Conservation (phyloP, 257 asterid genomes). For the Gentiana dahurica region DNA sequence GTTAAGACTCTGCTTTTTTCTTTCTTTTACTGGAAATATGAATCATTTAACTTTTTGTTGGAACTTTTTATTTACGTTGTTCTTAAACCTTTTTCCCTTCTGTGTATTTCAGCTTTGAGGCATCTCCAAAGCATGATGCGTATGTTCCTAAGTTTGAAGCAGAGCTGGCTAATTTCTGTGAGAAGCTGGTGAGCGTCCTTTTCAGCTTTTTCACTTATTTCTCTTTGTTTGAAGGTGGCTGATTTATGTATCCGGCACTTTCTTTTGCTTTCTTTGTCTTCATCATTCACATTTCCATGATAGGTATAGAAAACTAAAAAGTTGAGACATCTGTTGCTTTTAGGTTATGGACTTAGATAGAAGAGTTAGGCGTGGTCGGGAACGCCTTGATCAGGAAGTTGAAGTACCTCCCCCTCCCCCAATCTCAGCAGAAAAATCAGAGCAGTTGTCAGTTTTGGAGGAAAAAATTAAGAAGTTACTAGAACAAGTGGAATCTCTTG, state of each 20-base stretch:
- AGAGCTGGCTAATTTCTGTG: conserved; percentile 90
- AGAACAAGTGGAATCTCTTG: conserved; percentile 98
- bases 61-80: conserved; percentile 5
- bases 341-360: conserved; percentile 89
- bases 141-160: conserved; percentile 84
- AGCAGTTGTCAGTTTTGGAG: conserved; percentile 77
- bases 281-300: background rate
- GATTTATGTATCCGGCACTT: no score
- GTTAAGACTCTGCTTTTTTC: no score
- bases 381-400: conserved; percentile 89
- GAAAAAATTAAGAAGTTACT: conserved; percentile 90
- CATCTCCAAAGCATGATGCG: conserved; percentile 79
- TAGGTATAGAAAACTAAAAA: background rate
- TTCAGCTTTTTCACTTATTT: background rate
- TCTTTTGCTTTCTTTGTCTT: background rate
- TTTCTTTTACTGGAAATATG: background rate
- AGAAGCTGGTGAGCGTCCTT: conserved; percentile 61
- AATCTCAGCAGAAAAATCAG: conserved; percentile 83
- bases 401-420: conserved; percentile 89
- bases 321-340: conserved; percentile 5
- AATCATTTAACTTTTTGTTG: background rate
- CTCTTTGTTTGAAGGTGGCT: background rate
- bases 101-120: conserved; percentile 62
- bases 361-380: conserved; percentile 96
- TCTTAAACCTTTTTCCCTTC: conserved; percentile 12